These are phyloP conservation scores for Penicillium sp. DNA, from an alignment of 2,329 filamentous ascomycete species.

Conservation along the genomic window DNA sequence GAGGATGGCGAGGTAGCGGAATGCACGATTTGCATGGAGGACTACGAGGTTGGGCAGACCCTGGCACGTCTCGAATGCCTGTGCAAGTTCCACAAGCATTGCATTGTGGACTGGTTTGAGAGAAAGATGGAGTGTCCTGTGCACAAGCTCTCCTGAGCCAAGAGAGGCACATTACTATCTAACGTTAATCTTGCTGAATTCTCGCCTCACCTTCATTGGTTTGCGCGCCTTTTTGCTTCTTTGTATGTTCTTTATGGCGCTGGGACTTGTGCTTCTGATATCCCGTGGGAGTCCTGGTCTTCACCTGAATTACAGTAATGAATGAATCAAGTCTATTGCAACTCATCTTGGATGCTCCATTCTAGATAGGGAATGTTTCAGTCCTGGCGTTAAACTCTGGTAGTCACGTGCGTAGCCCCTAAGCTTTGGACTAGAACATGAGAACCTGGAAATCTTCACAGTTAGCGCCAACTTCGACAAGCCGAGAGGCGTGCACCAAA, in stretches of 20 bases:
- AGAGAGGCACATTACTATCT: background rate
- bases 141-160: constrained; percentile 45
- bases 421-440: background rate
- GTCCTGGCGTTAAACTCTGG: background rate
- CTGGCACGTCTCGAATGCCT: constrained; percentile 60
- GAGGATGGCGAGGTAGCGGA: constrained; percentile 53
- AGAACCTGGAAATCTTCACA: background rate
- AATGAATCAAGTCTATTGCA: background rate
- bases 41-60: constrained; percentile 58
- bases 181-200: constrained; percentile 10
- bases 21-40: constrained; percentile 63
- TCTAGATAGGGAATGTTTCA: background rate
- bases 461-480: background rate
- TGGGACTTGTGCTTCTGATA: constrained; percentile 10
- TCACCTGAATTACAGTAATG: background rate
- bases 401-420: constrained; percentile 4
- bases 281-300: constrained; percentile 2
- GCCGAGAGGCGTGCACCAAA: background rate
- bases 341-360: background rate
- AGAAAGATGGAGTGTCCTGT: constrained; percentile 59
- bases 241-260: background rate
- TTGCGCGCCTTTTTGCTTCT: constrained; percentile 1
- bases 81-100: constrained; percentile 61
- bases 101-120: constrained; percentile 60
- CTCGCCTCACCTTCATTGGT: background rate